Percentiles rank a stretch among this genome's conserved stretches.
These are phyloP conservation scores for Saksenaea oblongispora DNA, from an alignment of 371 early-diverging fungal species.

Conservation along the genomic window DNA sequence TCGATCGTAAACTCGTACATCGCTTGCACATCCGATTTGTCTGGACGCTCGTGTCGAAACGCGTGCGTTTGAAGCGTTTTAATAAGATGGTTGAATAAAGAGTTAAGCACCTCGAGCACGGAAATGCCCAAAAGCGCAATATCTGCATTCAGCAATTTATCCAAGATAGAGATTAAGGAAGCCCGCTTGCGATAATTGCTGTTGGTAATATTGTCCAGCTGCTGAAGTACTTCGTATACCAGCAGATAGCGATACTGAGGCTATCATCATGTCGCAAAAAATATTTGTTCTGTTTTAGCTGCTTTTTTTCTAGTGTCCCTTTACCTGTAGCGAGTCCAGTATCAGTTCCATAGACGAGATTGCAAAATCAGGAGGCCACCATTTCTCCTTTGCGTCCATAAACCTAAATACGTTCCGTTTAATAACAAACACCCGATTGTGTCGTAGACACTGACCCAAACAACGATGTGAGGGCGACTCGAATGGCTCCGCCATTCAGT, in stretches of 20 bases:
- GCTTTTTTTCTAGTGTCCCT: not conserved
- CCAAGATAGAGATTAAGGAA: constrained; percentile 59
- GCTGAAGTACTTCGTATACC: constrained; percentile 62
- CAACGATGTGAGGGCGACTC: constrained; percentile 21
- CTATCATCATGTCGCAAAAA: constrained; percentile 12
- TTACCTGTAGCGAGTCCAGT: constrained; percentile 56
- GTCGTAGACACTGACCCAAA: constrained; percentile 7
- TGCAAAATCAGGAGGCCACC: constrained; percentile 59
- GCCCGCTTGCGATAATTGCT: constrained; percentile 47
- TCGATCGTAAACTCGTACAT: constrained; percentile 47
- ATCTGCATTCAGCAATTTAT: constrained; percentile 54
- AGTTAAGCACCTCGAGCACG: constrained; percentile 80
- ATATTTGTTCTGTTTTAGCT: not conserved
- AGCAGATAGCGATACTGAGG: constrained; percentile 71
- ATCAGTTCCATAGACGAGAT: constrained; percentile 58
- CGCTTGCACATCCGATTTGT: constrained; percentile 10
- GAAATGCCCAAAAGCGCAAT: constrained; percentile 75
- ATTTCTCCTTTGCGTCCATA: constrained; percentile 58
- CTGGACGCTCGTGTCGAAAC: constrained; percentile 10
- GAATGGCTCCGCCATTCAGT: constrained; percentile 51
- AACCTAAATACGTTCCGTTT: constrained; percentile 27
- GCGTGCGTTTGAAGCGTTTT: constrained; percentile 33
- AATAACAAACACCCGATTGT: not conserved
- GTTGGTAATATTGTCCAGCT: constrained; percentile 44
- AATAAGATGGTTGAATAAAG: constrained; percentile 65